Evolutionary conservation across 2,329 filamentous ascomycete species (phyloP), one percentile per base, ranked within the genome.

Genomic region (Coniochaeta pulveracea): DNA sequence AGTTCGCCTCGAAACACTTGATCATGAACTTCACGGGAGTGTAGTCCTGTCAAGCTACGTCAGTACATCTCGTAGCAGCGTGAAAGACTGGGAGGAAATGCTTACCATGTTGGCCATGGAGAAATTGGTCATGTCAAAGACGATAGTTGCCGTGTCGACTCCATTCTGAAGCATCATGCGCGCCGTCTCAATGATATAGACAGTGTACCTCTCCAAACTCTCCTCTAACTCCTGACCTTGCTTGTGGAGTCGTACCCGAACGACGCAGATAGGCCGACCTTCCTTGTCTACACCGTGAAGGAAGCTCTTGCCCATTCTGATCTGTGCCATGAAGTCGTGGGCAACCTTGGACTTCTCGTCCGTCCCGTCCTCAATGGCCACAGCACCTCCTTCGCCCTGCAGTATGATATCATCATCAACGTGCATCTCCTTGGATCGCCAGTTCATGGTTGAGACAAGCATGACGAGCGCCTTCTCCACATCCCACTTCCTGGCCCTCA

Each of bases 11-110:
- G 51, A 98, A 98, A 56, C 88, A 94, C 58, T 94, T 93, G 57
- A 98, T 95, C 81, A 98, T 95, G 61, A 96, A 98, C 51, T 94
- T 98, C 37, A 98, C 85, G 1, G 91, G 89, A 0, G 83, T 75
- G 55, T 96, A 96, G 56, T 98, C 91, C 76, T 80, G 36, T 10
- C 10, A 8, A 9, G 12, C 10, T 10, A 25, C 21, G 37, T 54
- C 22, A 50, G 47, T n/a, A n/a, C 22, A 34, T 21, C 11, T 11
- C n/a, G 12, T 31, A 15, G 12, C 3, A 42, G 8, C n/a, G n/a
- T n/a, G n/a, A n/a, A 17, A 23, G 5, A 6, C 12, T 5, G 6
- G 4, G 9, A 14, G 8, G 15, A 10, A 17, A 12, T 11, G 46
- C 63, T 50, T 59, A 79, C 76, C 91, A 98, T 96, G 58, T 98